Evolutionary conservation across 192 early-diverging fungal species (phyloP), one percentile per base, ranked within the genome.

Genomic region (Powellomyces hirtus): DNA sequence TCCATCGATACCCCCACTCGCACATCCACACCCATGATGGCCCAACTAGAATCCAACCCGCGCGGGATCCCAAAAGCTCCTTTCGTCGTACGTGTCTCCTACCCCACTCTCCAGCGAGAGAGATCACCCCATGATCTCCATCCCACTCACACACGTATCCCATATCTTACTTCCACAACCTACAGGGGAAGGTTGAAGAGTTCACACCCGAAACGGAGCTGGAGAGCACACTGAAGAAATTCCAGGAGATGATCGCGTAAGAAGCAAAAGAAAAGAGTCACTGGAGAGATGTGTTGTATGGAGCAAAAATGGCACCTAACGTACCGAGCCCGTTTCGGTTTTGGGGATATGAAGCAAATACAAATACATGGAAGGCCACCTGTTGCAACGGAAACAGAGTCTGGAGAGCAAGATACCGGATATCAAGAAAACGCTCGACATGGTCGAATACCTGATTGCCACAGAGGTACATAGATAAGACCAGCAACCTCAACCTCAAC

Each of bases 331-430:
- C 7, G 46, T 5, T 7, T 38, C 37, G 14, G 18, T 44, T 36
- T 61, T 1, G 22, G 57, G 27, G 26, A 20, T 24, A 16, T 18
- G 70, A 65, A 93, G 95, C 53, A 98, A 98, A 77, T 98, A 97
- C 89, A 92, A 91, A 77, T 97, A 93, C 72, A 98, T 98, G 96
- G 95, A 98, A 75, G 79, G 86, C 68, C 94, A 93, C 67, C 82
- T 91, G 73, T 75, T 92, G 18, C 92, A 94, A 65, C 90, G 93
- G 64, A 90, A 89, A 69, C 81, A 83, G 34, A 83, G 85, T 44
- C 84, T 98, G 22, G 92, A 96, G 66, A 80, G 88, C 30, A 98
- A 98, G 81, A 90, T 98, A 38, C 96, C 96, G 3, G 95, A 98
- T 74, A 93, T 98, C 62, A 86, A 92, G 79, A 97, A 97, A 77